Evolutionary conservation across 2,329 filamentous ascomycete genomes (phyloP).

Genomic region (Chrysoporthe puriensis): DNA sequence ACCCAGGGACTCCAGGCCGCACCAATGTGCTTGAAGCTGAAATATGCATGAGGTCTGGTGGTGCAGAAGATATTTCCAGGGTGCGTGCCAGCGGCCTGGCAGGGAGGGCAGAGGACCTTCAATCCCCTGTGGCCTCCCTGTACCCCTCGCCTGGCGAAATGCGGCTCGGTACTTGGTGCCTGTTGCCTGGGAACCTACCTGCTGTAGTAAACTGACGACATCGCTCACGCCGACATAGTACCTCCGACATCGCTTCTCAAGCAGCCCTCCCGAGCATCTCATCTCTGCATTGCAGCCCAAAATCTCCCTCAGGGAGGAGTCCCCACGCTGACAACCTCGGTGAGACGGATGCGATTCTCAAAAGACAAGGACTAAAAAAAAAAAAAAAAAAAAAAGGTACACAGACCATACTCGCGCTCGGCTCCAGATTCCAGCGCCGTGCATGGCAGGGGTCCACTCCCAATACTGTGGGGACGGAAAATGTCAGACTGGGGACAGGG

Average conservation of each 20-base stretch:
- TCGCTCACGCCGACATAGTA: conserved; percentile 1
- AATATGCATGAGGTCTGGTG: conserved; percentile 3
- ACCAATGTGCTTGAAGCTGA: neutral
- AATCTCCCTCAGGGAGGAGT: too few species aligned
- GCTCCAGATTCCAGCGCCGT: neutral
- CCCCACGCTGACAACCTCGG: neutral
- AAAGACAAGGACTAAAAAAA: neutral
- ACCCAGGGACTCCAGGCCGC: too few species aligned
- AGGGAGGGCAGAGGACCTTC: neutral
- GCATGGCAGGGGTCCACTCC: conserved; percentile 19
- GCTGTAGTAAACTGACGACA: conserved; percentile 1
- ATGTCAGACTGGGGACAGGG: conserved; percentile 26
- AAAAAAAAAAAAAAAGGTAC: neutral
- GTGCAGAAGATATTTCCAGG: neutral
- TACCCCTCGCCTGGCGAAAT: neutral
- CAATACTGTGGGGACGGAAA: conserved; percentile 11
- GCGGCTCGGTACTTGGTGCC: conserved; percentile 21
- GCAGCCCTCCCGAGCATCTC: neutral
- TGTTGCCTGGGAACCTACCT: neutral
- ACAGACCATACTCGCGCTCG: neutral
- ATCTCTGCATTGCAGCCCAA: conserved; percentile 3
- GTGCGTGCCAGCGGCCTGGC: neutral
- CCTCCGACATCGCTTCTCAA: conserved; percentile 7
- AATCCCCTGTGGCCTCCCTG: neutral
- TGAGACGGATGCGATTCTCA: neutral